phyloP scores from a whole-genome alignment of 768 basidiomycete genomes.

The Boletus subparvulus region DNA sequence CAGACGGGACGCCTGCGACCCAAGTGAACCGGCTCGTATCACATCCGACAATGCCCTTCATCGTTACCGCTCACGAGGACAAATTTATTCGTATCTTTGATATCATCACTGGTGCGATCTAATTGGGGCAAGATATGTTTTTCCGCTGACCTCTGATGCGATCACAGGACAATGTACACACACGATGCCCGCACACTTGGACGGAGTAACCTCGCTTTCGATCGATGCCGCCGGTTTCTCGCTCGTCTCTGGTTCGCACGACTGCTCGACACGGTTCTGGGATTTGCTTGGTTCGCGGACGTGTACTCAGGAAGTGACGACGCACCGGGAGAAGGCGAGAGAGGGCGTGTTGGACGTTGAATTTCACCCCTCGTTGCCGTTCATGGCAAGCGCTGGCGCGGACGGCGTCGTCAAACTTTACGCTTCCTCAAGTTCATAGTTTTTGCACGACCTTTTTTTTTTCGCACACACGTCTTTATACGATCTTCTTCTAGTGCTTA shows the following conservation, averaged over 20 bases:
- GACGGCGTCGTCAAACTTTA: constrained; percentile 93
- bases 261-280: constrained; percentile 95
- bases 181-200: constrained; percentile 87
- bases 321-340: constrained; percentile 84
- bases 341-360: constrained; percentile 91
- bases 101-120: constrained; percentile 65
- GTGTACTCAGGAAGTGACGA: constrained; percentile 87
- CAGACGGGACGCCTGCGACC: constrained; percentile 72
- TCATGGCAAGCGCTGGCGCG: constrained; percentile 93
- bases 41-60: constrained; percentile 85
- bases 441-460: not conserved
- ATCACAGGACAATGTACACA: constrained; percentile 77
- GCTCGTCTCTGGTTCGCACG: constrained; percentile 88
- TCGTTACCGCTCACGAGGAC: constrained; percentile 92
- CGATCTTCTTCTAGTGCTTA: not conserved
- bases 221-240: constrained; percentile 86
- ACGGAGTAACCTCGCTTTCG: constrained; percentile 87
- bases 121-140: not conserved
- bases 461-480: not conserved
- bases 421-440: constrained; percentile 79
- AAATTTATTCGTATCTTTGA: constrained; percentile 91
- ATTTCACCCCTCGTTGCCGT: constrained; percentile 78
- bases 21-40: constrained; percentile 87
- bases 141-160: constrained; percentile 1
- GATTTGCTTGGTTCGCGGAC: constrained; percentile 76